phyloP scores from a whole-genome alignment of 2,329 filamentous ascomycete genomes.

The Tolypocladium cylindrosporum region DNA sequence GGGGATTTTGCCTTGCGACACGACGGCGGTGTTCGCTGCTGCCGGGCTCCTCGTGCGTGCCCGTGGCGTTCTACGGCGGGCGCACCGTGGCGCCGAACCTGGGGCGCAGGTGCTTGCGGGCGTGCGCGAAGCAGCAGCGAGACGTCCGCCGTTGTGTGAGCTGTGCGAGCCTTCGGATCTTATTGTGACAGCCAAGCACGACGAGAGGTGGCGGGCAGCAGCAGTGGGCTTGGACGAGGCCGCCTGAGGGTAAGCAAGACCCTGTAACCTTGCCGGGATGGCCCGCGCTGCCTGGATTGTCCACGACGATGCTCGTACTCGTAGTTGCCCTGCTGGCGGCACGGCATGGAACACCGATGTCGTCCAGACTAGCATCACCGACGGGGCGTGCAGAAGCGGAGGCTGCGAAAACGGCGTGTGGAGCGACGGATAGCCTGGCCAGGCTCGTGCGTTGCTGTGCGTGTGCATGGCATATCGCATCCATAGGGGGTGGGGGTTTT shows the following conservation, averaged over 20 bases:
- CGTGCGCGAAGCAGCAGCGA: not conserved
- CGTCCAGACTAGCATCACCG: not conserved
- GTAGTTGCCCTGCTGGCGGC: not conserved
- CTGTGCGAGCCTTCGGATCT: not conserved
- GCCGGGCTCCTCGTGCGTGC: not conserved
- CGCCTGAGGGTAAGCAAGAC: not conserved
- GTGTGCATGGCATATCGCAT: not conserved
- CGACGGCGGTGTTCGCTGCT: not conserved
- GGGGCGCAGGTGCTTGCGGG: not conserved
- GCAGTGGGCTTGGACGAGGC: not conserved
- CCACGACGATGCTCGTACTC: no score
- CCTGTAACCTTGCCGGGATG: not conserved
- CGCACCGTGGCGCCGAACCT: not conserved
- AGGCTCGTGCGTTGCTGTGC: not conserved
- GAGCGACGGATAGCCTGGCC: not conserved
- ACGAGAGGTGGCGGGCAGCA: not conserved
- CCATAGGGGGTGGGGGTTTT: not conserved
- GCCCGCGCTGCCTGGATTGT: not conserved
- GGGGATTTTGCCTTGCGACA: not conserved
- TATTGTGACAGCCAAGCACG: not conserved
- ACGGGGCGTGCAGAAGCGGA: not conserved
- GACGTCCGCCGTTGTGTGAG: not conserved
- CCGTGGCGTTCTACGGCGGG: not conserved
- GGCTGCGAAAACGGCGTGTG: not conserved
- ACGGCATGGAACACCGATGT: not conserved